A percentile compares a stretch with the other conserved stretches of the same genome.
These are phyloP conservation scores for Phytophthora lateralis DNA, from an alignment of 352 stramenopile species.

Conservation along the genomic window DNA sequence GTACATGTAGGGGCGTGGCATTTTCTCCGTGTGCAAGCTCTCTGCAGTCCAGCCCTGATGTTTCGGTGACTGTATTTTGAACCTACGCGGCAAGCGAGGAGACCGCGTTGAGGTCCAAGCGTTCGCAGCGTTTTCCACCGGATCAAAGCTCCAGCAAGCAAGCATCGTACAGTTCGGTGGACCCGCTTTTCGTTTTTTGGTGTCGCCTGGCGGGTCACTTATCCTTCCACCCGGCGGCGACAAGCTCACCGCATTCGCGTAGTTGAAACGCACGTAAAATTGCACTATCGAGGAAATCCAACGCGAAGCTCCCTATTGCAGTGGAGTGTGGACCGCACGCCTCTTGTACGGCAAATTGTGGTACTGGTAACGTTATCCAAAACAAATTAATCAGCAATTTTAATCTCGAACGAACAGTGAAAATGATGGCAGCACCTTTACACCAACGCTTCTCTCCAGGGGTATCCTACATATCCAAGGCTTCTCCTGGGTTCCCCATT, in stretches of 20 bases:
- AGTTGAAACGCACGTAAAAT: background rate
- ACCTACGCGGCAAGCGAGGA: background rate
- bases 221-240: background rate
- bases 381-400: background rate
- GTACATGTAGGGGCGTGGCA: background rate
- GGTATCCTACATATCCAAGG: too few species aligned
- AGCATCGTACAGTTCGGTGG: background rate
- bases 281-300: constrained; percentile 1
- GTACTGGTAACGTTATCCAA: background rate
- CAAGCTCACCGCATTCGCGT: background rate
- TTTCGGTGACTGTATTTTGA: constrained; percentile 6
- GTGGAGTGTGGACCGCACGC: background rate
- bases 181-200: background rate
- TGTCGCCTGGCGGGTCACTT: constrained; percentile 5
- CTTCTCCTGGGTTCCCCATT: background rate
- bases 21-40: background rate
- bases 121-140: background rate
- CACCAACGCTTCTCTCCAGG: too few species aligned
- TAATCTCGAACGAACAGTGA: constrained; percentile 2
- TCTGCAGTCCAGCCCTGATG: constrained; percentile 14
- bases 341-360: background rate
- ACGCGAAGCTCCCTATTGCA: background rate
- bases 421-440: background rate
- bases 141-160: background rate
- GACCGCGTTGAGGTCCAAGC: constrained; percentile 3